A percentile compares a stretch with the other conserved stretches of the same genome.
Conservation (phyloP, 2,329 filamentous ascomycete species). For the Scolecobasidium constrictum region DNA sequence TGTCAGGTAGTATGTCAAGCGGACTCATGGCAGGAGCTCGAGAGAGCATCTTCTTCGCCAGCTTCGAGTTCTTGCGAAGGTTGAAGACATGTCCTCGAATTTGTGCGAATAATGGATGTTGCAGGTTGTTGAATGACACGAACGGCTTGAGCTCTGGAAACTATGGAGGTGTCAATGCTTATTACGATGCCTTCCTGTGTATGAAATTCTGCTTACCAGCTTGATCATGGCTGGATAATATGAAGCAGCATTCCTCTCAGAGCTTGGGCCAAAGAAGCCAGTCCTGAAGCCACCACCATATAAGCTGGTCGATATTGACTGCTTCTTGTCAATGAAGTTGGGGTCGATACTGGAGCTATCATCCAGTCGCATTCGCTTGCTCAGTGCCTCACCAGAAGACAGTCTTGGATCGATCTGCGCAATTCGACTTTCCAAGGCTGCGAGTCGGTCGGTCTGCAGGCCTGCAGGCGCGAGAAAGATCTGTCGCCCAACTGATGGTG, state of each 20-base stretch:
- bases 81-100: background rate
- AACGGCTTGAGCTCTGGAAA: constrained; percentile 4
- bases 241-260: background rate
- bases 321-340: background rate
- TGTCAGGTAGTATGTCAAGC: constrained; percentile 24
- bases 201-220: background rate
- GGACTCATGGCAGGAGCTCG: constrained; percentile 13
- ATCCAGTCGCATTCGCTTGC: background rate
- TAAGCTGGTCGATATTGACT: background rate
- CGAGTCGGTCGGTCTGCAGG: background rate
- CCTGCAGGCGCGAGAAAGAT: background rate
- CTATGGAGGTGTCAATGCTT: background rate
- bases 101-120: constrained; percentile 1
- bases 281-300: constrained; percentile 6
- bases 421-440: background rate
- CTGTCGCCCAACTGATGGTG: background rate
- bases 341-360: background rate
- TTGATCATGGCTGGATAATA: constrained; percentile 4
- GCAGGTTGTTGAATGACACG: constrained; percentile 1
- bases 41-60: constrained; percentile 4
- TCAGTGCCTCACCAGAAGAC: background rate
- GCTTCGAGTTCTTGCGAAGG: background rate
- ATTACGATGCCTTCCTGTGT: background rate
- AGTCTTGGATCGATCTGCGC: background rate
- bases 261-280: constrained; percentile 6